A percentile compares a stretch with the other conserved stretches of the same genome.
These are phyloP conservation scores for Solanum piurae DNA, from an alignment of 257 asterid genomes.

Conservation along the genomic window DNA sequence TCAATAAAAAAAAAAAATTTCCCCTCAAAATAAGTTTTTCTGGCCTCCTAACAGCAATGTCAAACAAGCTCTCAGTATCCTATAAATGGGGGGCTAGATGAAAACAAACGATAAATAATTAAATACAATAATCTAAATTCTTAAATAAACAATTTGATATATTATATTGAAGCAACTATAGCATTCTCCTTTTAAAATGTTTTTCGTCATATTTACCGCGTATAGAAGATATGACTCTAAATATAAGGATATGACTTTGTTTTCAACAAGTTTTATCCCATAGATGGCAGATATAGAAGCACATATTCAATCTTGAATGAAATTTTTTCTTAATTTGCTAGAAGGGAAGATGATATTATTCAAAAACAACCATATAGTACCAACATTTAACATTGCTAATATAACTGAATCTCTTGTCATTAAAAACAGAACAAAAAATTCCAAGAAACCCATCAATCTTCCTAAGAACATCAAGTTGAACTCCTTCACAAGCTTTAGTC, in stretches of 20 bases:
- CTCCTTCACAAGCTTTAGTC: neutral
- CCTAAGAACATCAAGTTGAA: neutral
- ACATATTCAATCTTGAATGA: neutral
- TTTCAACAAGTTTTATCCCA: neutral
- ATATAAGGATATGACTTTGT: neutral
- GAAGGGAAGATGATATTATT: neutral
- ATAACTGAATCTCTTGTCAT: neutral
- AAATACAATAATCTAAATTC: neutral
- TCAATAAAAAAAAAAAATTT: too few relatives aligned
- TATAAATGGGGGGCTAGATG: neutral
- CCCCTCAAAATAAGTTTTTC: too few relatives aligned
- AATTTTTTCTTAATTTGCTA: neutral
- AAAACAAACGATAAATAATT: neutral
- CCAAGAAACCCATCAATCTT: neutral
- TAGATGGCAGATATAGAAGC: neutral
- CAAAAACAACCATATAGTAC: neutral
- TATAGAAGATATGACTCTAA: too few relatives aligned
- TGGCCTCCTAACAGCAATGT: rapidly evolving
- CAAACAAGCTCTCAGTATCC: too few relatives aligned
- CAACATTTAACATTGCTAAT: neutral
- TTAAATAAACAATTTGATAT: neutral
- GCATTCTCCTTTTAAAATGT: neutral
- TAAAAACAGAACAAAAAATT: neutral
- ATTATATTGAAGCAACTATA: neutral
- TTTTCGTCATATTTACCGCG: too few relatives aligned